These are phyloP conservation scores for Helicostylum pulchrum DNA, from an alignment of 192 early-diverging fungal genomes.

Conservation along the genomic window DNA sequence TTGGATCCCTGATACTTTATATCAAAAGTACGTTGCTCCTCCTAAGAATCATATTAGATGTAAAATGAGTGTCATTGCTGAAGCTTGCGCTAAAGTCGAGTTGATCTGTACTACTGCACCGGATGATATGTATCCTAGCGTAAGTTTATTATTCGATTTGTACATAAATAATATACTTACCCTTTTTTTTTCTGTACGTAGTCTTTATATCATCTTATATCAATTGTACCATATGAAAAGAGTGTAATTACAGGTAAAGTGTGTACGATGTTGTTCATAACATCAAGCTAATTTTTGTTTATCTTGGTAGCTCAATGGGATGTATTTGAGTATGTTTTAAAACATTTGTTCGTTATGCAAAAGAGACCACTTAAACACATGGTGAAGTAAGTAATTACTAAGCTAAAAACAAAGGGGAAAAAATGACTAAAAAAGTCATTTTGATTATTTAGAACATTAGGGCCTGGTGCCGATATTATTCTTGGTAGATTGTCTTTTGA, in stretches of 20 bases:
- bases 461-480: constrained; percentile 53
- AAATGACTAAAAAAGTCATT: not conserved
- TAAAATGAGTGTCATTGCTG: constrained; percentile 33
- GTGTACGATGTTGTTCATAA: not conserved
- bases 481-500: constrained; percentile 45
- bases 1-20: constrained; percentile 30
- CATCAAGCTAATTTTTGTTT: not conserved
- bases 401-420: too few relatives aligned
- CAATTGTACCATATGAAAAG: constrained; percentile 28
- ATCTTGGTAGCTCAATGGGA: constrained; percentile 34
- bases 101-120: constrained; percentile 8
- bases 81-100: constrained; percentile 26
- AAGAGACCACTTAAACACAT: constrained; percentile 26
- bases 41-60: constrained; percentile 25
- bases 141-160: constrained; percentile 5
- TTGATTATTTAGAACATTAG: constrained; percentile 36
- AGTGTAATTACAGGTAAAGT: constrained; percentile 24
- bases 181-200: not conserved
- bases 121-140: constrained; percentile 23
- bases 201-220: constrained; percentile 29
- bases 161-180: not conserved
- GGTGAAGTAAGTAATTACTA: constrained; percentile 32
- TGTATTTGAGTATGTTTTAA: constrained; percentile 40
- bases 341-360: constrained; percentile 38
- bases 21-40: constrained; percentile 18